Evolutionary conservation across 495 filamentous ascomycete species (phyloP), one percentile per base, ranked within the genome.

Genomic region (Hypoxylon crocopeplum): DNA sequence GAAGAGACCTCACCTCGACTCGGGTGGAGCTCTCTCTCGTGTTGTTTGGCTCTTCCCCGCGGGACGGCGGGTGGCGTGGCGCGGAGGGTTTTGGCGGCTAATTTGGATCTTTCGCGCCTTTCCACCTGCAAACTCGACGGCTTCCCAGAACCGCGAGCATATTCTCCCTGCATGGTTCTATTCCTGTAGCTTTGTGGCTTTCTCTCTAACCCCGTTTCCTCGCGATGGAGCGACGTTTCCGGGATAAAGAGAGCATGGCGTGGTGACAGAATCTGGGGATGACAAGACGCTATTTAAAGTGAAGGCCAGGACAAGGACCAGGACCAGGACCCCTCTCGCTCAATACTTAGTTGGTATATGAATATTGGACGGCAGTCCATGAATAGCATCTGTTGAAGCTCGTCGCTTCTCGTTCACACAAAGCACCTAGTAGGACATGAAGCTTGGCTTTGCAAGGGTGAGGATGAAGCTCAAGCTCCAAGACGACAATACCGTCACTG

Each of bases 11-110:
- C 12, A 25, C 27, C 29, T 44, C 29, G 29, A 8, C 24, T 27
- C 4, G 8, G 29, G 53, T 40, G 27, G 44, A 33, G 37, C n/a
- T n/a, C n/a, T n/a, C n/a, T 22, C 21, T 16, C 7, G 11, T 19
- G n/a, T 27, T 3, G 24, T 27, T 27, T 27, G 4, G 3, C 24
- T 27, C 24, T 8, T 27, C 24, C 8, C 24, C 24, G 24, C 60
- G 60, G 53, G 34, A 63, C 47, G 47, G 59, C 59, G 59, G 59
- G 32, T 57, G 37, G 41, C 53, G 53, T 44, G 29, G 44, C 37
- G 54, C 54, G 49, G 54, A 48, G 50, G 44, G 51, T 38, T 56
- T 50, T 50, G 45, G 48, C 61, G 61, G 61, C 54, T 64, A 64
- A 64, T 64, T 36, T 54, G 44, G 47, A 52, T 39, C 37, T 29